Percentiles rank a stretch among this genome's conserved stretches.
These are phyloP conservation scores for Lachancea nothofagi DNA, from an alignment of 805 yeast species.

Conservation along the genomic window DNA sequence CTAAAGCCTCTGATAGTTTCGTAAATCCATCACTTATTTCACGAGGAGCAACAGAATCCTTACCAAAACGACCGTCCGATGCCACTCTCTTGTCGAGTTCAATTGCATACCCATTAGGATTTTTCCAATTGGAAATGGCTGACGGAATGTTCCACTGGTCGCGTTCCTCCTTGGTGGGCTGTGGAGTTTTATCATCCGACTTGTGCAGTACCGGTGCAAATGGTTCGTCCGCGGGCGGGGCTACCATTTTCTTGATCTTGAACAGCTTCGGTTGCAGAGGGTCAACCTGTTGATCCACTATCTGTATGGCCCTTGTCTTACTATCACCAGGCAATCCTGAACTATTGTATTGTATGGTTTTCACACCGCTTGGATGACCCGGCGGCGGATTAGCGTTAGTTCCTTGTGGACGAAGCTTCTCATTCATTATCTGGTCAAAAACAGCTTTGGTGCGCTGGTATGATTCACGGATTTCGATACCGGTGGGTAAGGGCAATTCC, in stretches of 20 bases:
- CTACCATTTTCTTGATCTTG: constrained; percentile 61
- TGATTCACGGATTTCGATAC: constrained; percentile 42
- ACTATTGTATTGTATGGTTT: constrained; percentile 34
- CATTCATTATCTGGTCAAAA: constrained; percentile 46
- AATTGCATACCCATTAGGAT: constrained; percentile 83
- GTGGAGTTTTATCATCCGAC: constrained; percentile 38
- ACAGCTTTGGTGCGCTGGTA: constrained; percentile 53
- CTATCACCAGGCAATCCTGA: constrained; percentile 39
- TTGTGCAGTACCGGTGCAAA: constrained; percentile 71
- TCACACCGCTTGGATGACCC: constrained; percentile 19
- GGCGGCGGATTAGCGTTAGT: background rate
- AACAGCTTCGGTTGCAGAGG: constrained; percentile 83
- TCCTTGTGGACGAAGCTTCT: constrained; percentile 34
- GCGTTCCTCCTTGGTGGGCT: constrained; percentile 64
- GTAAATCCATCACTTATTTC: constrained; percentile 54
- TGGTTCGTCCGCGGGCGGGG: constrained; percentile 46
- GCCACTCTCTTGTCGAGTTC: constrained; percentile 71
- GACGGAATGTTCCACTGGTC: constrained; percentile 85
- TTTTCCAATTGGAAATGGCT: constrained; percentile 92
- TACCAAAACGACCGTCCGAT: constrained; percentile 39
- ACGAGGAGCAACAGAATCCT: constrained; percentile 30
- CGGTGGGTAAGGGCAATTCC: constrained; percentile 41
- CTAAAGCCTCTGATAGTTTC: constrained; percentile 64
- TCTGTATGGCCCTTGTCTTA: constrained; percentile 48
- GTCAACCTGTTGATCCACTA: constrained; percentile 52